Evolutionary conservation across 2,329 filamentous ascomycete genomes (phyloP).

Genomic region (Pyricularia grisea): DNA sequence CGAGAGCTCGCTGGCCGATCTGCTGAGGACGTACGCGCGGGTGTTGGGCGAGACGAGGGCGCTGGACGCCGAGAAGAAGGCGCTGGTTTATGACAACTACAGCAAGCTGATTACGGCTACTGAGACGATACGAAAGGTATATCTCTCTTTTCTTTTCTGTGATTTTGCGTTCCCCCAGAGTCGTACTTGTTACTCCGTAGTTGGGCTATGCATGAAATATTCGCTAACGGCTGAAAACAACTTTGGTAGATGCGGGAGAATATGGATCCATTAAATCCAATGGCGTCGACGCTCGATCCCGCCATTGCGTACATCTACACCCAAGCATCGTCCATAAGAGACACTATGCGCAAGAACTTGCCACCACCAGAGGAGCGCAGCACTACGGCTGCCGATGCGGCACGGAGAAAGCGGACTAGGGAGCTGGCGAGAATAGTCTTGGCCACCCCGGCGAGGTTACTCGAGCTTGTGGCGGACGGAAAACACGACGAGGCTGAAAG

Average conservation of each 20-base stretch:
- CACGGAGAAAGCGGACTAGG: conserved; percentile 30
- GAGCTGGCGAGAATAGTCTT: conserved; percentile 55
- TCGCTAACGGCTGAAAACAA: background rate
- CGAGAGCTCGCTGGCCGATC: conserved; percentile 55
- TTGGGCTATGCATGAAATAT: no score
- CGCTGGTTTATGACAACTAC: conserved; percentile 96
- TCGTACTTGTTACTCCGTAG: no score
- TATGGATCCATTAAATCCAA: conserved; percentile 70
- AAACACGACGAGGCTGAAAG: conserved; percentile 49
- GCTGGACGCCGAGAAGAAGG: conserved; percentile 92
- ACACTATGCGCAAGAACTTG: conserved; percentile 36
- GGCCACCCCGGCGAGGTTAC: conserved; percentile 49
- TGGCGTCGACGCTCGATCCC: conserved; percentile 62
- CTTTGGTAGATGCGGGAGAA: conserved; percentile 59
- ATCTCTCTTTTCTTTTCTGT: conserved; percentile 1
- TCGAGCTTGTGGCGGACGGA: conserved; percentile 47
- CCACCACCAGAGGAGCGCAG: conserved; percentile 33
- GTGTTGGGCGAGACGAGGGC: conserved; percentile 75
- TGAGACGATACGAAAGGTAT: conserved; percentile 77
- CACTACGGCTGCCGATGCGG: conserved; percentile 21
- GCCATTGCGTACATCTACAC: conserved; percentile 68
- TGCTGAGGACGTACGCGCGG: conserved; percentile 61
- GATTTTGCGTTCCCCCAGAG: background rate
- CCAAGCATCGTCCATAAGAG: conserved; percentile 45
- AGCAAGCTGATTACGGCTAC: conserved; percentile 94